Evolutionary conservation across 768 basidiomycete genomes (phyloP).

Genomic region (Crepidotus variabilis): DNA sequence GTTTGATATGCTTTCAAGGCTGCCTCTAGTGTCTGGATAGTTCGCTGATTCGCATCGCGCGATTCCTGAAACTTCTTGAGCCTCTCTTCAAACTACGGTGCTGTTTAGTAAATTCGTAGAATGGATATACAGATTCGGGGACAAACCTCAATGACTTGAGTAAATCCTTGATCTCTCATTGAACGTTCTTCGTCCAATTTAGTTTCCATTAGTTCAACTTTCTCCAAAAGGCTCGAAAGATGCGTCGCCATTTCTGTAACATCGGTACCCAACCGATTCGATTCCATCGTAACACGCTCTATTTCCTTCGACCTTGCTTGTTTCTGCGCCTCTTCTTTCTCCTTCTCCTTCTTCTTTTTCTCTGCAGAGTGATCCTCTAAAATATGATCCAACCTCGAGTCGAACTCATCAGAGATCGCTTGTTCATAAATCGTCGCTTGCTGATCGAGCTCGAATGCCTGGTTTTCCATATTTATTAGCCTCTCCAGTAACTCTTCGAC

Average conservation of each 20-base stretch:
- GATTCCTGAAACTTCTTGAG: constrained; percentile 7
- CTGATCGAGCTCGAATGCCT: constrained; percentile 8
- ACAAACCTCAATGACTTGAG: constrained; percentile 4
- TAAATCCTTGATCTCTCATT: constrained; percentile 5
- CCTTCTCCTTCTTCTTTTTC: constrained; percentile 1
- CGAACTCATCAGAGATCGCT: constrained; percentile 5
- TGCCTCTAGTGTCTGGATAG: constrained; percentile 13
- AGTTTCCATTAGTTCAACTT: constrained; percentile 8
- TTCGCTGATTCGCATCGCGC: constrained; percentile 11
- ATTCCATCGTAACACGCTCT: neutral
- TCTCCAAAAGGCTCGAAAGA: constrained; percentile 8
- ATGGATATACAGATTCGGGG: neutral
- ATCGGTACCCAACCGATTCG: constrained; percentile 6
- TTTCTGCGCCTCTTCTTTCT: constrained; percentile 4
- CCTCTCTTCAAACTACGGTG: constrained; percentile 7
- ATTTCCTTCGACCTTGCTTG: neutral
- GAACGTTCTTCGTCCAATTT: constrained; percentile 6
- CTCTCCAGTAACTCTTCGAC: constrained; percentile 7
- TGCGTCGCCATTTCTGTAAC: constrained; percentile 12
- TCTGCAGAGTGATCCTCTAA: constrained; percentile 9
- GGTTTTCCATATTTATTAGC: constrained; percentile 7
- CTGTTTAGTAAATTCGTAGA: neutral
- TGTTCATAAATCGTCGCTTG: constrained; percentile 10
- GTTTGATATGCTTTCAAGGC: constrained; percentile 20
- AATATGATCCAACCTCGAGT: constrained; percentile 8